Conservation (phyloP, 2,329 filamentous ascomycete genomes). For the Epichloe typhina region DNA sequence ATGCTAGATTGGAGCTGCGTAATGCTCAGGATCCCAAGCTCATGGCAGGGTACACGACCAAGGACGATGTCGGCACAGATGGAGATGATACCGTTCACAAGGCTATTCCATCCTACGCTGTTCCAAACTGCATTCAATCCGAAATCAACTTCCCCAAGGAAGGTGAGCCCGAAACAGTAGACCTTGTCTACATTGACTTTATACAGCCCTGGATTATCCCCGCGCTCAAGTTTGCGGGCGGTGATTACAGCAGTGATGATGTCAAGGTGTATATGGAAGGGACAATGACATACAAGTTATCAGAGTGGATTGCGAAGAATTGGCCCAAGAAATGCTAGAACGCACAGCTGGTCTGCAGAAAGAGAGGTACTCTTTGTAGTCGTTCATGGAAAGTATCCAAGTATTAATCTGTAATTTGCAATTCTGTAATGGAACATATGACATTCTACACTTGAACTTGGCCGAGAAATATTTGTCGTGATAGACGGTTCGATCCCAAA, state of each 20-base stretch:
- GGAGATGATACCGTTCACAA: constrained; percentile 85
- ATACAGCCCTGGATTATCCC: constrained; percentile 69
- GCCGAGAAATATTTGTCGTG: no score
- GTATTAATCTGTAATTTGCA: neutral
- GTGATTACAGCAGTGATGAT: constrained; percentile 33
- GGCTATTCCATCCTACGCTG: constrained; percentile 57
- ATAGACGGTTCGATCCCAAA: no score
- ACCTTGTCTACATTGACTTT: constrained; percentile 86
- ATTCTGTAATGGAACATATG: no score
- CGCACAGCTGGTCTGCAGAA: neutral
- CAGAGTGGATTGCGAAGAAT: constrained; percentile 44
- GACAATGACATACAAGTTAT: constrained; percentile 42
- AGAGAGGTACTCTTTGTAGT: neutral
- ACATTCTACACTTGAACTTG: no score
- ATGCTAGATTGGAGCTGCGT: constrained; percentile 20
- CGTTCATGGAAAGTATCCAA: neutral
- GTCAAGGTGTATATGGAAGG: constrained; percentile 39
- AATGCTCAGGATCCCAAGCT: constrained; percentile 20
- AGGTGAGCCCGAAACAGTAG: constrained; percentile 56
- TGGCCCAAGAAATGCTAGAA: constrained; percentile 37
- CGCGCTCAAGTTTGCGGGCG: constrained; percentile 51
- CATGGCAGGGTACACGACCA: constrained; percentile 69
- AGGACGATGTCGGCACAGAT: constrained; percentile 67
- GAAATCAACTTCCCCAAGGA: constrained; percentile 46
- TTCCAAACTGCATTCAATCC: constrained; percentile 75